These are phyloP conservation scores for Cadophora sp. DNA, from an alignment of 2,329 filamentous ascomycete genomes.

Conservation along the genomic window DNA sequence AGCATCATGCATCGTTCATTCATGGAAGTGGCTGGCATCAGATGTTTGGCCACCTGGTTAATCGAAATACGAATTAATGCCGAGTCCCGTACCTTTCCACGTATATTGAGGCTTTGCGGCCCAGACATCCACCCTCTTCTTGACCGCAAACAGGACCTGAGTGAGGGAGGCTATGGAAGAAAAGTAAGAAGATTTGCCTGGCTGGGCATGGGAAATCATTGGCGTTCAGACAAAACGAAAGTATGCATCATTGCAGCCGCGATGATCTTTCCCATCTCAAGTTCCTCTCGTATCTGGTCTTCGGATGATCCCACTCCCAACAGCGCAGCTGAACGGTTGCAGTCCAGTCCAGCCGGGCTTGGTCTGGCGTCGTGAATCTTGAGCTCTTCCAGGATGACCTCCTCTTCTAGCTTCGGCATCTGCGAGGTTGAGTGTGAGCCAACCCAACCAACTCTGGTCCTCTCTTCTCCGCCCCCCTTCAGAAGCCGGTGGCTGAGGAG, in stretches of 20 bases:
- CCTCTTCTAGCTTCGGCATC: not conserved
- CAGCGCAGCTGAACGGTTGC: not conserved
- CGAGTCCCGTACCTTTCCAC: not conserved
- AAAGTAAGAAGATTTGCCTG: not conserved
- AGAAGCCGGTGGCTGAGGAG: conserved; percentile 4
- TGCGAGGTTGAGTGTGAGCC: no score
- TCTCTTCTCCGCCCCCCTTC: no score
- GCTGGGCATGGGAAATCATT: conserved; percentile 1
- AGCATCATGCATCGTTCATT: conserved; percentile 14
- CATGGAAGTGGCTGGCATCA: not conserved
- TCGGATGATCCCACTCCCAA: not conserved
- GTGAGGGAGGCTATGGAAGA: conserved; percentile 1
- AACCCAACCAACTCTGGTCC: no score
- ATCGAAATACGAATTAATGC: not conserved
- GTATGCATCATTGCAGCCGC: not conserved
- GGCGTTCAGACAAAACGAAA: not conserved
- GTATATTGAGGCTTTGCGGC: conserved; percentile 1
- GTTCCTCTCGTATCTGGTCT: not conserved
- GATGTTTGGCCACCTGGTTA: not conserved
- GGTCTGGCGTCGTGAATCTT: not conserved
- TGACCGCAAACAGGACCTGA: conserved; percentile 10
- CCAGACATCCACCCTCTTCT: not conserved
- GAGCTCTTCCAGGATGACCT: not conserved
- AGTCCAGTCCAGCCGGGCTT: not conserved
- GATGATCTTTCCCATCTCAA: conserved; percentile 9